These are phyloP conservation scores for Penicillium angulare DNA, from an alignment of 495 filamentous ascomycete genomes.

Conservation along the genomic window DNA sequence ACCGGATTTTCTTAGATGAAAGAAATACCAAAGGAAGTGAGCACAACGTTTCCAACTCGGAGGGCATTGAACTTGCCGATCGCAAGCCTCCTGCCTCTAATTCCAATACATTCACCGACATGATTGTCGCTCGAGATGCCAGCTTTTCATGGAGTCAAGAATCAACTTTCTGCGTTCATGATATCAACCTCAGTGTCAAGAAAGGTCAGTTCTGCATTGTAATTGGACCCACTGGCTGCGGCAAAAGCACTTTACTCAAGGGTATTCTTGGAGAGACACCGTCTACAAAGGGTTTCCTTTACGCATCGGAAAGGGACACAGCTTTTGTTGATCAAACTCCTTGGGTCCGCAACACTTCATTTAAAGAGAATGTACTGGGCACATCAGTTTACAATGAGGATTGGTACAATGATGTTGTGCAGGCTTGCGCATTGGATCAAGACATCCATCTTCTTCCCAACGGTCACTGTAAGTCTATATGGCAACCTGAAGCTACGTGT, in stretches of 20 bases:
- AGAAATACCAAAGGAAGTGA: too few relatives aligned
- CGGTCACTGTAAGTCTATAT: constrained; percentile 24
- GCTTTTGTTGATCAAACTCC: constrained; percentile 39
- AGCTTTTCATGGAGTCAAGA: neutral
- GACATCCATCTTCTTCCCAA: constrained; percentile 31
- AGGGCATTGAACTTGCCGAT: neutral
- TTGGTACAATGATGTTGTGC: constrained; percentile 40
- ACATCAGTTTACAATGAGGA: constrained; percentile 20
- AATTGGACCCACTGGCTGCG: constrained; percentile 39
- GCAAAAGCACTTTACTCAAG: constrained; percentile 51
- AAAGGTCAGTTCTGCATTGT: constrained; percentile 7
- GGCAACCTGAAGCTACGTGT: neutral
- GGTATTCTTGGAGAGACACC: constrained; percentile 51
- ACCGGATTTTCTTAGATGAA: neutral
- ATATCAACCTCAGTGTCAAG: neutral
- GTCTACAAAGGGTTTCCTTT: constrained; percentile 5
- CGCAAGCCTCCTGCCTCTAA: neutral
- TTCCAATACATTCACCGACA: neutral
- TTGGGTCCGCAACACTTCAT: constrained; percentile 40
- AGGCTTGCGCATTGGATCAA: constrained; percentile 32
- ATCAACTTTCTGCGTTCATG: neutral
- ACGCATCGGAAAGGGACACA: constrained; percentile 16
- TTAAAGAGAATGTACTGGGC: constrained; percentile 39
- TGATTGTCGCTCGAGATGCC: neutral
- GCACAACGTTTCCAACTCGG: neutral